Base-by-base conservation (phyloP, 768 basidiomycete genomes). In the Podaxis sp. region DNA sequence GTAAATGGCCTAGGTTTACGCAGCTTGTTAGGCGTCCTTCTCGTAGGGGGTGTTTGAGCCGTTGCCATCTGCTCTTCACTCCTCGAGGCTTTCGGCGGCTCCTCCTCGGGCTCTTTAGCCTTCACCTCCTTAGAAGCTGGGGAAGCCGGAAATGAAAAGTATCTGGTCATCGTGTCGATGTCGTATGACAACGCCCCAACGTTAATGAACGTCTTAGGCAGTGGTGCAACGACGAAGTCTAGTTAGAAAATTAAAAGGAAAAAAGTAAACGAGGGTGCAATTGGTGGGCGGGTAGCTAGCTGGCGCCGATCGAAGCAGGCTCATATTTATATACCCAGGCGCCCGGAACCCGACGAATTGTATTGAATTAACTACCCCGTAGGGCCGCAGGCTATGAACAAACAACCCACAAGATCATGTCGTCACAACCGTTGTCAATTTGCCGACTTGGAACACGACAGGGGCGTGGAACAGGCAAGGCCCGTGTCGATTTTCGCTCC, bases 1-100 rank as follows among this genome's bases (percentile, higher is more conserved):
- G 60, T 37, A 48, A 62, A 62, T 6, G 54, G 61, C 15, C 55
- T 48, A 15, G 41, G 61, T 56, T 62, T 62, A 24, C 41, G 61
- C 55, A 62, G 33, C 20, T 62, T 62, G 61, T 56, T 62, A 11
- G 17, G 46, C n/a, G 54, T 37, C 20, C 44, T 56, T 41, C 48
- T 38, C 50, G 28, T 22, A 33, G 49, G 33, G 7, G 54, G n/a
- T 20, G 54, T 56, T 36, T 56, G 36, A 46, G 44, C 22, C 36
- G 58, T 51, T 26, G 28, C 58, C n/a, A 22, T 11, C 20, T 41
- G 15, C 40, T 59, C 58, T 17, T n/a, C 30, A 13, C 37, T 38
- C 22, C 30, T 36, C 54, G 44, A 46, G n/a, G 22, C 48, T 33
- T 56, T 56, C 24, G 53, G 10, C 22, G 13, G 4, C 22, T 20